These are phyloP conservation scores for Phoma sp. DNA, from an alignment of 2,329 filamentous ascomycete species.

Conservation along the genomic window DNA sequence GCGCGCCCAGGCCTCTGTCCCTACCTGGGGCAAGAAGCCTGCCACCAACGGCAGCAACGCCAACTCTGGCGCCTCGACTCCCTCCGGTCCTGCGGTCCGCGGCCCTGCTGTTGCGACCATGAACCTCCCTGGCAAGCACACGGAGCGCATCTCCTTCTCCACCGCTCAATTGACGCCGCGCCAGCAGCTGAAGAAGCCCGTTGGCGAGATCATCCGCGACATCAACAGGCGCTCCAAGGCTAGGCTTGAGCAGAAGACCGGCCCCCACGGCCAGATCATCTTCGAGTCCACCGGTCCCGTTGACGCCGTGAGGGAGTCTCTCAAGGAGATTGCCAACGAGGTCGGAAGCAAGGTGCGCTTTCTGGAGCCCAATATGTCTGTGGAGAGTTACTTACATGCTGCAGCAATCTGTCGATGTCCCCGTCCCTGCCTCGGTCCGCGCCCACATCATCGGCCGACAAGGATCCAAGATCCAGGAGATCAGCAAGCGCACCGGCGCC, in stretches of 20 bases:
- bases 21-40: slow-evolving; percentile 78
- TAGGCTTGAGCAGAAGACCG: slow-evolving; percentile 76
- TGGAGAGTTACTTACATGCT: slow-evolving; percentile 14
- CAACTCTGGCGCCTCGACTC: slow-evolving; percentile 66
- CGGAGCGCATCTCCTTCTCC: slow-evolving; percentile 75
- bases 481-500: slow-evolving; percentile 89
- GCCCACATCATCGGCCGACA: slow-evolving; percentile 92
- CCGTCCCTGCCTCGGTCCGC: slow-evolving; percentile 81
- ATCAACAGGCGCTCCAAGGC: slow-evolving; percentile 93
- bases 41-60: slow-evolving; percentile 56
- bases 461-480: slow-evolving; percentile 85
- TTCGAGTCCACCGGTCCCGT: slow-evolving; percentile 87
- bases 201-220: slow-evolving; percentile 84
- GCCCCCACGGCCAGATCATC: slow-evolving; percentile 73
- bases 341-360: slow-evolving; percentile 78
- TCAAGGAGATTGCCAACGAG: slow-evolving; percentile 87
- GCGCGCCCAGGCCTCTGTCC: slow-evolving; percentile 63
- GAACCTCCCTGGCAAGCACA: slow-evolving; percentile 81
- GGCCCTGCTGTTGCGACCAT: slow-evolving; percentile 64
- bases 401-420: slow-evolving; percentile 72
- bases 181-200: slow-evolving; percentile 79
- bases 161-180: slow-evolving; percentile 78
- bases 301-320: slow-evolving; percentile 82
- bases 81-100: slow-evolving; percentile 55
- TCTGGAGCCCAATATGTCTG: neutral